Evolutionary conservation across 2,329 filamentous ascomycete genomes (phyloP).

Genomic region (Arthrocladium fulminans): DNA sequence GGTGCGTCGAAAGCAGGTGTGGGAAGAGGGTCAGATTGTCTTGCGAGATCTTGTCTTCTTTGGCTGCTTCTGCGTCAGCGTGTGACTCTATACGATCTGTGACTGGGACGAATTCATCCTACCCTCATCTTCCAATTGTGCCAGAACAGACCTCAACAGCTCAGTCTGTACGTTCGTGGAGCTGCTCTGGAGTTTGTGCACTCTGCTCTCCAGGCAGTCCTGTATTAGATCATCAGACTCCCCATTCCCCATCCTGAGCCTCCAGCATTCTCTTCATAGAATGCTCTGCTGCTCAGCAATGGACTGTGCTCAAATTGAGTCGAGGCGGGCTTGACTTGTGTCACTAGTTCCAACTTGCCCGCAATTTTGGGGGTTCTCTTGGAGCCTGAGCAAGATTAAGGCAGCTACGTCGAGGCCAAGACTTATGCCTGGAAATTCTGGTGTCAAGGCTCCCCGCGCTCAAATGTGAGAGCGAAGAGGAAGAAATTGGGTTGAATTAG

Average conservation of each 20-base stretch:
- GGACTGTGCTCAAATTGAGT: background rate
- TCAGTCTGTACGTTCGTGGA: constrained; percentile 8
- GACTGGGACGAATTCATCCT: constrained; percentile 1
- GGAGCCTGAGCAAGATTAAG: background rate
- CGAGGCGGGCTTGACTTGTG: background rate
- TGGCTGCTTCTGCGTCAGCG: constrained; percentile 8
- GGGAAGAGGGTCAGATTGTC: constrained; percentile 50
- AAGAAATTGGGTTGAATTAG: background rate
- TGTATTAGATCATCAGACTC: background rate
- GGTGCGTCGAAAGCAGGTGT: constrained; percentile 77
- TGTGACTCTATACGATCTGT: background rate
- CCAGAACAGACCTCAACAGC: constrained; percentile 4
- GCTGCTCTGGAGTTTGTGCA: constrained; percentile 5
- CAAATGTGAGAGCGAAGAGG: background rate
- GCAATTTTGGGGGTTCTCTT: background rate
- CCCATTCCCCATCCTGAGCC: constrained; percentile 7
- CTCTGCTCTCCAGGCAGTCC: constrained; percentile 6
- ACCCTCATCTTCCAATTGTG: constrained; percentile 7
- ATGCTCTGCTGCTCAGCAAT: background rate
- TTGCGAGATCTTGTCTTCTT: constrained; percentile 27
- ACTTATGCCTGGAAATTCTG: background rate
- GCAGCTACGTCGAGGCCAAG: constrained; percentile 1
- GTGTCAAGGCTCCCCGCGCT: background rate
- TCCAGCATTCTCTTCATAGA: background rate
- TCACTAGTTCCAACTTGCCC: background rate